Percentiles rank a stretch among this genome's conserved stretches.
phyloP scores from a whole-genome alignment of 2,329 filamentous ascomycete species.

The Cladobotryum mycophilum region DNA sequence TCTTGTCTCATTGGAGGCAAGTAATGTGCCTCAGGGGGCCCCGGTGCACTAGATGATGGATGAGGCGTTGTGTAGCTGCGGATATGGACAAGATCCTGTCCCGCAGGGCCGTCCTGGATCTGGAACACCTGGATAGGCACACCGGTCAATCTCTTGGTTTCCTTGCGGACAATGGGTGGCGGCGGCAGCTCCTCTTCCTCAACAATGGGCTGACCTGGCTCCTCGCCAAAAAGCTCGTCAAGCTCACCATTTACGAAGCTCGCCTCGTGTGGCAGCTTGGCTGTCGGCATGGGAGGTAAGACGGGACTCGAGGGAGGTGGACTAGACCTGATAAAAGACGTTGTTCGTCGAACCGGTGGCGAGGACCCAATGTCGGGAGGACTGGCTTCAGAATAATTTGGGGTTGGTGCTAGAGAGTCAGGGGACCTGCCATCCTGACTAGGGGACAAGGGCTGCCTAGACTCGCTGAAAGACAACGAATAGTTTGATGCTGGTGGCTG shows the following conservation, averaged over 20 bases:
- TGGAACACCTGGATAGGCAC: slow-evolving; percentile 40
- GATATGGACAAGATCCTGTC: slow-evolving; percentile 31
- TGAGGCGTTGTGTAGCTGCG: slow-evolving; percentile 21
- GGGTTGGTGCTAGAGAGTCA: slow-evolving; percentile 47
- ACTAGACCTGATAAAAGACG: slow-evolving; percentile 49
- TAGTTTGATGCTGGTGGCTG: slow-evolving; percentile 44
- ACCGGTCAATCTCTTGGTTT: slow-evolving; percentile 29
- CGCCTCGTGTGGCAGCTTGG: slow-evolving; percentile 63
- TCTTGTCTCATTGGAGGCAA: slow-evolving; percentile 21
- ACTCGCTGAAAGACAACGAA: slow-evolving; percentile 35
- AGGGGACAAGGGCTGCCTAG: slow-evolving; percentile 34
- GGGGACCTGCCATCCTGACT: slow-evolving; percentile 49
- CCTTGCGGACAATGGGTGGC: slow-evolving; percentile 12
- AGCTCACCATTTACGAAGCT: slow-evolving; percentile 79
- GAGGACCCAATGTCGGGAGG: slow-evolving; percentile 84
- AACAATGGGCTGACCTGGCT: slow-evolving; percentile 39
- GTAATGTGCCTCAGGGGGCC: slow-evolving; percentile 15
- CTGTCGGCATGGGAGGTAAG: slow-evolving; percentile 55
- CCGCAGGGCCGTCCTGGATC: slow-evolving; percentile 29
- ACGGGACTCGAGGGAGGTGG: slow-evolving; percentile 75
- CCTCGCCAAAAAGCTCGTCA: slow-evolving; percentile 63
- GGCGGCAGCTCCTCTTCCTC: slow-evolving; percentile 10
- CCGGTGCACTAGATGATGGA: slow-evolving; percentile 15
- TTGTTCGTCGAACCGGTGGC: slow-evolving; percentile 67
- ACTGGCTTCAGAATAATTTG: slow-evolving; percentile 55